Evolutionary conservation across 495 filamentous ascomycete genomes (phyloP).

Genomic region (Aspergillus conjunctus): DNA sequence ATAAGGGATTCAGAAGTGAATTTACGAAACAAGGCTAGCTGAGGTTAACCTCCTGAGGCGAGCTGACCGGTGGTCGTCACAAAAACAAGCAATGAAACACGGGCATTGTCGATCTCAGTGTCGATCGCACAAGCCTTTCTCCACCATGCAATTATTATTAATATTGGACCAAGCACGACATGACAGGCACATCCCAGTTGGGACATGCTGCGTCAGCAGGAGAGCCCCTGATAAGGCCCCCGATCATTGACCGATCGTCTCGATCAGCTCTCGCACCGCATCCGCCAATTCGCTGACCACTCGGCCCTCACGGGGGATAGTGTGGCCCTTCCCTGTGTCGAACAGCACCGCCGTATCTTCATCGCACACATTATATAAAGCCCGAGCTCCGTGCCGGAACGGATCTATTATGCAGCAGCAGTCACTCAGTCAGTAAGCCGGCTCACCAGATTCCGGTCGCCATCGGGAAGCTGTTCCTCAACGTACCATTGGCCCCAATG

Average conservation of each 20-base stretch:
- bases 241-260: background rate
- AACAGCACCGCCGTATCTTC: background rate
- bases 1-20: no score
- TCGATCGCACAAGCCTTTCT: no score
- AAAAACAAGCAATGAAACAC: no score
- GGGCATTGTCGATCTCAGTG: no score
- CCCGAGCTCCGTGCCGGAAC: background rate
- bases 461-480: background rate
- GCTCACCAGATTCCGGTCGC: background rate
- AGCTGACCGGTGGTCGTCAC: no score
- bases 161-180: no score
- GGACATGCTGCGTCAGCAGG: no score
- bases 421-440: background rate
- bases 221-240: no score
- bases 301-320: background rate
- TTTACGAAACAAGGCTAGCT: no score
- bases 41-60: no score
- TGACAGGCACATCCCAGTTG: background rate
- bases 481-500: background rate
- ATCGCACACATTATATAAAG: background rate
- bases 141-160: no score
- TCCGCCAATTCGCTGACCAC: background rate
- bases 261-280: background rate
- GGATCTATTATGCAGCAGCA: background rate
- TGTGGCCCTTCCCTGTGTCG: background rate